Base-by-base conservation (phyloP, 148 eudicot species). In the Pharnaceum exiguum region DNA sequence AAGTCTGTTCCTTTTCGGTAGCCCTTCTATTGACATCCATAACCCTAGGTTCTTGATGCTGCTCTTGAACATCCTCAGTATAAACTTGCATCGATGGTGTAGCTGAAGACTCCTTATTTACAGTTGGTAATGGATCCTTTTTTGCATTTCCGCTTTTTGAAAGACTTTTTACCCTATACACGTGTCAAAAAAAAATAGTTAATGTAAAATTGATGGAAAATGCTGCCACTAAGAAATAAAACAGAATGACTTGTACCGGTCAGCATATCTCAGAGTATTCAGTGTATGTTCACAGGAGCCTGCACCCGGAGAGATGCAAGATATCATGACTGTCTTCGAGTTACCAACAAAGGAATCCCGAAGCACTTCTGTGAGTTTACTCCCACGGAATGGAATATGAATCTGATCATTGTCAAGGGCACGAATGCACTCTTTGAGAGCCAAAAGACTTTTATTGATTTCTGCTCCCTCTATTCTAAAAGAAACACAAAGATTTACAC, bases 341-440 rank as follows among this genome's bases (percentile, higher is more conserved):
- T 94, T 94, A 52, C 99, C 99, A 64, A 89, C 96, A 64, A 94
- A 94, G 57, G 99, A 94, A 79, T 94, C 99, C 33, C 99, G 96
- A 64, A 94, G 99, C 61, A 94, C 99, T 74, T 94, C 99, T 27
- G 99, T 94, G 63, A 94, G 91, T 78, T 94, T 94, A 78, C 99
- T 94, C 57, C 99, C 99, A 66, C 99, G 95, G 69, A 94, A 94
- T 51, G 99, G 99, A 79, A 94, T 94, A 72, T 94, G 99, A 55
- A 82, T 64, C 63, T 89, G 96, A 73, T 94, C 99, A 68, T 94
- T 94, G 66, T 94, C 99, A 67, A 94, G 95, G 29, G 99, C 99
- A 69, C 99, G 99, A 48, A 94, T 94, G 73, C 99, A 94, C 77
- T 94, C 99, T 78, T 94, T 94, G 15, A 94, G 84, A 66, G 99